A percentile compares a stretch with the other conserved stretches of the same genome.
Conservation (phyloP, 345 rosid species). For the Theobroma cacao region DNA sequence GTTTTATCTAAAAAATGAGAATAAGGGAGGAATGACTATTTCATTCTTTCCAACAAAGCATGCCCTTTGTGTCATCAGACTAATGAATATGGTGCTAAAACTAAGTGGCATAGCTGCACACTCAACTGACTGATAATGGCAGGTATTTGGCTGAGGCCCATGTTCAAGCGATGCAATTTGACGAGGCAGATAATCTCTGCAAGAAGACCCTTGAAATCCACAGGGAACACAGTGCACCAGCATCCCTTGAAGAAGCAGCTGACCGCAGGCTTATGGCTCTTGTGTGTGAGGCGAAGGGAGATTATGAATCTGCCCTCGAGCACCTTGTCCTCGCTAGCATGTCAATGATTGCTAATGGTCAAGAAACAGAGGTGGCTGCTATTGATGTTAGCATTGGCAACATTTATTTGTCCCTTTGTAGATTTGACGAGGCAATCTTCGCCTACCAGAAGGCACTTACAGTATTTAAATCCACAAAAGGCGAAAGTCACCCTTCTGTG, state of each 20-base stretch:
- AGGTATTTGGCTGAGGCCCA: slow-evolving; percentile 59
- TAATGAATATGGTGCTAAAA: background rate
- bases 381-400: slow-evolving; percentile 52
- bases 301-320: slow-evolving; percentile 49
- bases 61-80: background rate
- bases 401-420: slow-evolving; percentile 44
- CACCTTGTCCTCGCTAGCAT: slow-evolving; percentile 55
- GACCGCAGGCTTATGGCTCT: slow-evolving; percentile 52
- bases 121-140: slow-evolving; percentile 10
- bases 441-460: slow-evolving; percentile 59
- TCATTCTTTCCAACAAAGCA: no score
- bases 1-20: no score
- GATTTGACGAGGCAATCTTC: slow-evolving; percentile 53
- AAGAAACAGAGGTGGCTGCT: slow-evolving; percentile 52
- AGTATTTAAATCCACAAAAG: slow-evolving; percentile 47
- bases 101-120: background rate
- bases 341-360: slow-evolving; percentile 56
- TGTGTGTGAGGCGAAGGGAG: slow-evolving; percentile 47
- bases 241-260: slow-evolving; percentile 55
- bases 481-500: slow-evolving; percentile 48
- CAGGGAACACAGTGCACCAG: slow-evolving; percentile 42
- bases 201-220: slow-evolving; percentile 52
- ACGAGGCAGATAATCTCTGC: slow-evolving; percentile 47
- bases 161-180: slow-evolving; percentile 59
- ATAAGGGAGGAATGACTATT: no score